Evolutionary conservation across 108 stramenopile genomes (phyloP).

Genomic region (Cyclostephanos tholiformis): DNA sequence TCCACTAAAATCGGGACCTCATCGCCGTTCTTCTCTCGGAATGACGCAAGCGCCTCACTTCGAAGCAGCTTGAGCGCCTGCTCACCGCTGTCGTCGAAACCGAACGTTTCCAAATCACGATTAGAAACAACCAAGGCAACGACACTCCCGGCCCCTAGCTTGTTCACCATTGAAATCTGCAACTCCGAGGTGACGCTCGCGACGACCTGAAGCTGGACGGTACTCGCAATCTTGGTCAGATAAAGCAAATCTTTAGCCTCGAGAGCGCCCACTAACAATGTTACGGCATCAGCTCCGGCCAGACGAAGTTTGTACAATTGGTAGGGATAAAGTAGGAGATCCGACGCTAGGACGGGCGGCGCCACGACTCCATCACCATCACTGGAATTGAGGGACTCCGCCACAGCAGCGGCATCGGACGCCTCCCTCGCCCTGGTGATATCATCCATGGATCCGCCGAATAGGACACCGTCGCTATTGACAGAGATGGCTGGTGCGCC

Average conservation of each 20-base stretch:
- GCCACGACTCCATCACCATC: constrained; percentile 65
- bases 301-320: constrained; percentile 86
- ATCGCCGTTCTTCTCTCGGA: constrained; percentile 57
- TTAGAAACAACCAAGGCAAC: constrained; percentile 73
- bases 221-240: constrained; percentile 80
- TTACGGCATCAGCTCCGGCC: constrained; percentile 89
- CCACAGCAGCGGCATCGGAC: constrained; percentile 51
- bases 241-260: constrained; percentile 78
- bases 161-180: constrained; percentile 58
- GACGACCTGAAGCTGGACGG: constrained; percentile 66
- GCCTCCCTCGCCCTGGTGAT: constrained; percentile 64
- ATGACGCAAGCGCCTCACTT: constrained; percentile 63
- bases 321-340: constrained; percentile 85
- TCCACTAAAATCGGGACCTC: constrained; percentile 72
- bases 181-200: constrained; percentile 67
- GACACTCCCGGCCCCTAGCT: constrained; percentile 52
- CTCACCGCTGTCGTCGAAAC: constrained; percentile 69
- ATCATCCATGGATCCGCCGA: constrained; percentile 82
- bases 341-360: constrained; percentile 84
- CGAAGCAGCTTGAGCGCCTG: constrained; percentile 70
- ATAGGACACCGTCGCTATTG: constrained; percentile 81
- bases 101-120: constrained; percentile 77
- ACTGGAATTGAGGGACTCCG: constrained; percentile 36
- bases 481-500: constrained; percentile 69
- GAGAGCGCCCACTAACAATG: constrained; percentile 72